Evolutionary conservation across 345 rosid species (phyloP), one percentile per base, ranked within the genome.

Genomic region (Lumnitzera littorea): DNA sequence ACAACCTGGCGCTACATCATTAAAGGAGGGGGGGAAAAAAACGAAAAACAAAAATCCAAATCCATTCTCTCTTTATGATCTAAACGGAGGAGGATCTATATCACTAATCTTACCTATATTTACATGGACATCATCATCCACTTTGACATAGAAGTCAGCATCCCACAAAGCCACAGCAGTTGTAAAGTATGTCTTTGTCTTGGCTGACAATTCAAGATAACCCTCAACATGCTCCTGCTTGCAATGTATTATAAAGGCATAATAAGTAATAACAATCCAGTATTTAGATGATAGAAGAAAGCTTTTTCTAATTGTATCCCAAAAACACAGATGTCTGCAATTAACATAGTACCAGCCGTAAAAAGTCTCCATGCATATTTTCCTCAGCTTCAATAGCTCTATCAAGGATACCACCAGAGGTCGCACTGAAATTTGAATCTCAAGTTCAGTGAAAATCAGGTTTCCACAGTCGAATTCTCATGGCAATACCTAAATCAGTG

Each of bases 361-460:
- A 66, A 75, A 90, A 79, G 80, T 94, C 99, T 13, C 95, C 97
- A 69, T 94, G 99, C 80, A 66, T 90, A 49, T 70, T 78, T 58
- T 90, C 99, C 79, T 94, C 99, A 41, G 99, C 99, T 72, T 90
- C 92, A 68, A 90, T 82, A 48, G 97, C 97, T 72, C 96, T 86
- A 72, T 94, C 99, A 29, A 94, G 89, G 62, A 94, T 90, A 23
- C 99, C 99, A 11, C 99, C 99, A 0, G 96, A 65, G 25, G 99
- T 86, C 51, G 97, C 86, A 80, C 99, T 90, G 68, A 48, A 65
- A 55, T 5, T 36, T 5, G 43, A 36, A 36, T 36, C 5, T 6
- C 43, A 36, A 36, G 7, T 36, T 36, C 7, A 36, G 7, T 36
- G 7, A 4, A 4, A 36, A 36, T 36, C 11, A 9, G 43, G 1